Base-by-base conservation (phyloP, 1,284 basidiomycete genomes). In the Trametes polyzona region DNA sequence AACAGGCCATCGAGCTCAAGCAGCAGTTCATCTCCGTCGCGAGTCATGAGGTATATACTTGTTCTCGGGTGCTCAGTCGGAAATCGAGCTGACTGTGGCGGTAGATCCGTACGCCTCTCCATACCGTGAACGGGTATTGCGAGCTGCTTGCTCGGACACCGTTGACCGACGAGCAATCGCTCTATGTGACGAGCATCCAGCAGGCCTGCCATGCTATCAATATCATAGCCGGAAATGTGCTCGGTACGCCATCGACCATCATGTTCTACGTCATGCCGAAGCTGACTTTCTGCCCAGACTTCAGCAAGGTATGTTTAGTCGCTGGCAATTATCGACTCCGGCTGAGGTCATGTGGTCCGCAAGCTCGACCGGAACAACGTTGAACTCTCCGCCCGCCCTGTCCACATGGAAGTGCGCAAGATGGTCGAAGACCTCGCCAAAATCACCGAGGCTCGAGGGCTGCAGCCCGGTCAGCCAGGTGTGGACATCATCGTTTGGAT, bases 191-290 rank as follows among this genome's bases (percentile, higher is more conserved):
- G 2, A 70, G 69, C 46, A 70, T 72, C 9, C 70, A 71, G 47
- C 69, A 71, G 43, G 70, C 70, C 2, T 72, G 70, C 30, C 69
- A 72, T 58, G 68, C 70, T 2, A 68, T 71, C 61, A 72, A 72
- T 43, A 66, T 72, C 35, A 71, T 72, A 17, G 69, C 70, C 9
- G 70, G 69, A 19, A 72, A 72, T 30, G 70, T 72, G 1, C 62
- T 72, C 9, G 69, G 69, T 71, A 42, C 23, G 40, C n/a, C 46
- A 1, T 21, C 4, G 39, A 8, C 12, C 21, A 32, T 21, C 30
- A 19, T 37, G 2, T 19, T 23, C 24, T 2, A 44, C 17, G 12
- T 52, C 9, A 11, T 24, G 26, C 46, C 52, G 8, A 41, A 26
- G 16, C 12, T 8, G 21, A 14, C 3, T 14, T 3, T 42, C 7